phyloP scores from a whole-genome alignment of 148 eudicot genomes.

The Camellia japonica region DNA sequence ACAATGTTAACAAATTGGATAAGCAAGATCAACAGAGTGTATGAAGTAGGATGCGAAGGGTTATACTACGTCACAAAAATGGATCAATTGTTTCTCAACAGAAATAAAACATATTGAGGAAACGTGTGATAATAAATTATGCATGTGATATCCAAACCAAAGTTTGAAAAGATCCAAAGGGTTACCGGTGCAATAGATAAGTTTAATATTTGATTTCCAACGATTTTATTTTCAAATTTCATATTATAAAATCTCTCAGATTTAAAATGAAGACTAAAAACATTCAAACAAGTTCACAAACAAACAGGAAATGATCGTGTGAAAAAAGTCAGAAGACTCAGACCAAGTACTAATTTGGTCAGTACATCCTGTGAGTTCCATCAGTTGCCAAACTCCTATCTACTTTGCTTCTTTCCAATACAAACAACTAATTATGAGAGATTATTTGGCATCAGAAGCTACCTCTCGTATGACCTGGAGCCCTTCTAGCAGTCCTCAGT shows the following conservation, averaged over 20 bases:
- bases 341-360: neutral
- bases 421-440: neutral
- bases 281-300: neutral
- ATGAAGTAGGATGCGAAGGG: neutral
- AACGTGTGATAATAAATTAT: too few relatives aligned
- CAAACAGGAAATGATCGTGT: neutral
- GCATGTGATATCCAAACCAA: too few relatives aligned
- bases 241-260: neutral
- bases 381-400: neutral
- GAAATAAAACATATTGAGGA: too few relatives aligned
- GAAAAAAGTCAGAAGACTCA: neutral
- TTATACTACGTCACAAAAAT: too few relatives aligned
- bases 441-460: constrained; percentile 3
- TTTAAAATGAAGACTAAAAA: neutral
- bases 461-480: constrained; percentile 76
- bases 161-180: too few relatives aligned
- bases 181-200: too few relatives aligned
- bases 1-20: neutral
- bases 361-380: neutral
- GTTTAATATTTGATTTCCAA: neutral
- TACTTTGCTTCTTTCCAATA: neutral
- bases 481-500: constrained; percentile 68
- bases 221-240: neutral
- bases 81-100: too few relatives aligned
- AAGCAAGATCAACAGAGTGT: neutral